Percentiles rank a stretch among this genome's conserved stretches.
Conservation (phyloP, 2,329 filamentous ascomycete species). For the Bipolaris zeicola region DNA sequence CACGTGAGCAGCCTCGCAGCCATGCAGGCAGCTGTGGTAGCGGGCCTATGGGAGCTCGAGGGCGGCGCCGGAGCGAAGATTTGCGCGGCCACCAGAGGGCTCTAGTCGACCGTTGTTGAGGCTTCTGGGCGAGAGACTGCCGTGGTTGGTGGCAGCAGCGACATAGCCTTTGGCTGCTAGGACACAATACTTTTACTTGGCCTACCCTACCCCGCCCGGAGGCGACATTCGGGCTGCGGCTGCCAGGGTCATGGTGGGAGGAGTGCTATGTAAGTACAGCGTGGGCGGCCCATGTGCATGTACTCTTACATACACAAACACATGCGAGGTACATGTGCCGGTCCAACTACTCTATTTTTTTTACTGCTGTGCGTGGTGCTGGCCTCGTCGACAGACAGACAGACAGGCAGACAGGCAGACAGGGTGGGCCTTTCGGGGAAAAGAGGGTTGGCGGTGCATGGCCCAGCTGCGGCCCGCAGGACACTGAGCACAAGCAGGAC, state of each 20-base stretch:
- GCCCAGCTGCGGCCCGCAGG: slow-evolving; percentile 8
- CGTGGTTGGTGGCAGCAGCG: background rate
- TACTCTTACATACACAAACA: no score
- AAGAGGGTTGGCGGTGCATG: slow-evolving; percentile 3
- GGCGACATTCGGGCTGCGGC: background rate
- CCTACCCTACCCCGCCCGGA: background rate
- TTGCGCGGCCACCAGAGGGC: no score
- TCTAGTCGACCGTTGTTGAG: slow-evolving; percentile 7
- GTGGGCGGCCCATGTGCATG: background rate
- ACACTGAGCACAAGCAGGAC: background rate
- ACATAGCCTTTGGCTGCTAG: background rate
- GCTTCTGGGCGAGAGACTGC: background rate
- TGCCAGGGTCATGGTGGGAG: background rate
- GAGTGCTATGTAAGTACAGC: background rate
- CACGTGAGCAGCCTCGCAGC: slow-evolving; percentile 12
- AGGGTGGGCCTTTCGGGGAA: background rate
- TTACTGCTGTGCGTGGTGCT: background rate
- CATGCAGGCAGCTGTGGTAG: background rate
- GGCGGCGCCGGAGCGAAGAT: no score
- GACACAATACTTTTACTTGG: no score
- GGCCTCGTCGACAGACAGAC: background rate
- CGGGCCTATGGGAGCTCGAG: slow-evolving; percentile 17
- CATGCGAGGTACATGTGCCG: no score
- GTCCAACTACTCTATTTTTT: background rate
- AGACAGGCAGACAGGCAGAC: background rate